phyloP scores from a whole-genome alignment of 2,329 filamentous ascomycete species.

The Thielaviopsis populi region DNA sequence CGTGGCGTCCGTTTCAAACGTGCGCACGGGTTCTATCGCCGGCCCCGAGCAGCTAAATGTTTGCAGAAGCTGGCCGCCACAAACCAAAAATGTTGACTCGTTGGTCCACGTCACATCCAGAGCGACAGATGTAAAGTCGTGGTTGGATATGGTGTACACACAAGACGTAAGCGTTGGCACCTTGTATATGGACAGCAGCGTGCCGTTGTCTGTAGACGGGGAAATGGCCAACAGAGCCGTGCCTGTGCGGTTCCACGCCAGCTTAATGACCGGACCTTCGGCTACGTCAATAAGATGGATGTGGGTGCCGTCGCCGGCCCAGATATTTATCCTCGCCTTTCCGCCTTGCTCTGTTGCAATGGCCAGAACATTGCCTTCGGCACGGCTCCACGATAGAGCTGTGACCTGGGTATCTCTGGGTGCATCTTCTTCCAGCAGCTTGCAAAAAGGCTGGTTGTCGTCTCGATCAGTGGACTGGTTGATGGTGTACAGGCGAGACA shows the following conservation, averaged over 20 bases:
- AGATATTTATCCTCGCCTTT: constrained; percentile 40
- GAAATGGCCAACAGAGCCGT: constrained; percentile 42
- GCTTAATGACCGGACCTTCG: constrained; percentile 46
- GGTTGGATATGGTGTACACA: constrained; percentile 31
- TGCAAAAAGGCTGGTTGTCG: constrained; percentile 28
- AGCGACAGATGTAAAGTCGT: constrained; percentile 36
- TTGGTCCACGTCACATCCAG: constrained; percentile 47
- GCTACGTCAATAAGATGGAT: constrained; percentile 40
- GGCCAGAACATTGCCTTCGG: constrained; percentile 39
- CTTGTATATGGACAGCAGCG: constrained; percentile 12
- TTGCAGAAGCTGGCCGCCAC: constrained; percentile 40
- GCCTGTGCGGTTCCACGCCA: constrained; percentile 44
- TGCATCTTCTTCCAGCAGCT: constrained; percentile 38
- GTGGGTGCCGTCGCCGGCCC: constrained; percentile 37
- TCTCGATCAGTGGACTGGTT: constrained; percentile 34
- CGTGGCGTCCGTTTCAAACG: constrained; percentile 38
- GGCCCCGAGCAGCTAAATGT: constrained; percentile 33
- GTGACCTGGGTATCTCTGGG: constrained; percentile 39
- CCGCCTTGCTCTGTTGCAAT: constrained; percentile 40
- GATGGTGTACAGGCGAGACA: constrained; percentile 54
- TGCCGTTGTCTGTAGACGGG: constrained; percentile 31
- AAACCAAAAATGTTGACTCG: constrained; percentile 42
- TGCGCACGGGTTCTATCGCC: constrained; percentile 32
- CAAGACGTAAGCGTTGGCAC: constrained; percentile 28
- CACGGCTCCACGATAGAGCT: constrained; percentile 44